phyloP scores from a whole-genome alignment of 768 basidiomycete species.

The Hericium erinaceus region DNA sequence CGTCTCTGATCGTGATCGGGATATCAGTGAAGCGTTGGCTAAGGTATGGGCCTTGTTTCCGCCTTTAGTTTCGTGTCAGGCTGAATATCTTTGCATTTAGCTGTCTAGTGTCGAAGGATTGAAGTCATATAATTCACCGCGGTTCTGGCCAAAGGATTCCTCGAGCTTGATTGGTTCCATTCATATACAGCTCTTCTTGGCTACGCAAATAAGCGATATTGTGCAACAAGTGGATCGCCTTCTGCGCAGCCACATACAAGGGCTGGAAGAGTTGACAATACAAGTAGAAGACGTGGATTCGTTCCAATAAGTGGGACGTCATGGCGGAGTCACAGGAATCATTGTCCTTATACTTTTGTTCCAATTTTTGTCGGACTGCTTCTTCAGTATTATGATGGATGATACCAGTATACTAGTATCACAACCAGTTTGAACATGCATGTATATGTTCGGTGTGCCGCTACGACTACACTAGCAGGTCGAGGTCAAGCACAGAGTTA shows the following conservation, averaged over 20 bases:
- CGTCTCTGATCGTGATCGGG: constrained; percentile 50
- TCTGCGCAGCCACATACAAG: constrained; percentile 63
- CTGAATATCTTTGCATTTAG: constrained; percentile 28
- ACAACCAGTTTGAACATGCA: too few species aligned
- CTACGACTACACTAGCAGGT: too few species aligned
- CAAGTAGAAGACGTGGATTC: constrained; percentile 50
- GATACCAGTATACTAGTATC: too few species aligned
- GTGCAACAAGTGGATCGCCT: constrained; percentile 67
- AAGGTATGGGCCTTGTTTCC: constrained; percentile 38
- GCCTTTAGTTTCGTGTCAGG: background rate
- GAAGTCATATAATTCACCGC: constrained; percentile 66
- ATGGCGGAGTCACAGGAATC: too few species aligned
- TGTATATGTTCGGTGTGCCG: too few species aligned
- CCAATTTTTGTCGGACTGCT: too few species aligned
- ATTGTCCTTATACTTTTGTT: too few species aligned
- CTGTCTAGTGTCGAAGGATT: constrained; percentile 70
- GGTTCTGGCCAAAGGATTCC: constrained; percentile 96
- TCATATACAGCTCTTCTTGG: constrained; percentile 64
- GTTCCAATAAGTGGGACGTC: too few species aligned
- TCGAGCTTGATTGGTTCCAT: constrained; percentile 82
- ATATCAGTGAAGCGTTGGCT: constrained; percentile 47
- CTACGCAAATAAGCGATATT: constrained; percentile 47
- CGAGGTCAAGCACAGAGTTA: too few species aligned
- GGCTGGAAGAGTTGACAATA: constrained; percentile 83
- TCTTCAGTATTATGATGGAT: too few species aligned